Conservation (phyloP, 495 filamentous ascomycete genomes). For the Hypoxylon subgilvum region DNA sequence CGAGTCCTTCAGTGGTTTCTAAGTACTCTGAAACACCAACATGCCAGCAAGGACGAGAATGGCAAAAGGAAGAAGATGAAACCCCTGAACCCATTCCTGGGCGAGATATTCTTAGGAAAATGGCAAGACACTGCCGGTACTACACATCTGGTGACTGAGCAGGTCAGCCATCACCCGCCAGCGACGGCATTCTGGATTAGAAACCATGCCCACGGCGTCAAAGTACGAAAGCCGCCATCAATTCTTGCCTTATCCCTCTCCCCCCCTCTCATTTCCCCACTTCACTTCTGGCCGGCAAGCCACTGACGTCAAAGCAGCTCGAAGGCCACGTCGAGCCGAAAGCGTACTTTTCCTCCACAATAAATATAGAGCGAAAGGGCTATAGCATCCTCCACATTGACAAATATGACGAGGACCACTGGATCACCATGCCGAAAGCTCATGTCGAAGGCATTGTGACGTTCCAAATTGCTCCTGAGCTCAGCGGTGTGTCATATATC, state of each 20-base stretch:
- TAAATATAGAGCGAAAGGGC: constrained; percentile 83
- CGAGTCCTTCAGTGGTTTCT: constrained; percentile 87
- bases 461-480: constrained; percentile 77
- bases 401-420: constrained; percentile 65
- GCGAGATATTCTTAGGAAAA: constrained; percentile 86
- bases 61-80: constrained; percentile 83
- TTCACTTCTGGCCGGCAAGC: not conserved
- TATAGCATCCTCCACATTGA: constrained; percentile 74
- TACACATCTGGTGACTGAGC: constrained; percentile 60
- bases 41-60: constrained; percentile 78
- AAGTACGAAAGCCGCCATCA: constrained; percentile 47
- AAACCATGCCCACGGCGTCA: constrained; percentile 77
- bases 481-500: constrained; percentile 75
- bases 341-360: constrained; percentile 78
- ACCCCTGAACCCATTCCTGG: constrained; percentile 83
- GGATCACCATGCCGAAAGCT: constrained; percentile 81
- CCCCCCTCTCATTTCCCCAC: not conserved
- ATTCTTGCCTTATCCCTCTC: not conserved
- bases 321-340: constrained; percentile 89
- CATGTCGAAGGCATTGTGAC: constrained; percentile 87
- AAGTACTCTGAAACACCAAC: constrained; percentile 80
- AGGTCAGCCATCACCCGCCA: constrained; percentile 79
- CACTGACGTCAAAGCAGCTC: constrained; percentile 50
- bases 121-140: constrained; percentile 78
- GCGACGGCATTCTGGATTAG: constrained; percentile 82